Percentiles rank a stretch among this genome's conserved stretches.
Evolutionary conservation across 2,329 filamentous ascomycete species (phyloP).

Genomic region (Beauveria bassiana): DNA sequence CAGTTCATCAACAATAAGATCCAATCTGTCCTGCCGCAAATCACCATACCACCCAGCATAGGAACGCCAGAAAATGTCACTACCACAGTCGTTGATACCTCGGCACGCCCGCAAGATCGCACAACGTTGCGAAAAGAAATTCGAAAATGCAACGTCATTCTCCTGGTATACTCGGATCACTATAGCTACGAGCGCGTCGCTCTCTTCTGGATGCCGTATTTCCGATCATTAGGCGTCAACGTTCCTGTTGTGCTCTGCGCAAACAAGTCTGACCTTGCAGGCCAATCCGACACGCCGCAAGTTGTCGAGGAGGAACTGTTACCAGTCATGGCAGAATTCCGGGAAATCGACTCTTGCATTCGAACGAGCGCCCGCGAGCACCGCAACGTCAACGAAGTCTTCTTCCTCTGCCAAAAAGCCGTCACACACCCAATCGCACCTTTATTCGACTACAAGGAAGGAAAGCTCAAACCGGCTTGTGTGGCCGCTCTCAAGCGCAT

Average conservation of each 20-base stretch:
- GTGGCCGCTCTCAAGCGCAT: constrained; percentile 80
- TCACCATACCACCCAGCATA: constrained; percentile 88
- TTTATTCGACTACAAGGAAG: constrained; percentile 93
- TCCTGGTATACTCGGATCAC: constrained; percentile 95
- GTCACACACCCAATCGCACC: constrained; percentile 96
- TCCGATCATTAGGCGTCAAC: constrained; percentile 95
- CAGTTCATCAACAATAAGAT: constrained; percentile 95
- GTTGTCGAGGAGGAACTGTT: constrained; percentile 96
- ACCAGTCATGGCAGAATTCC: constrained; percentile 96
- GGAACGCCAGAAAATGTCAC: constrained; percentile 95
- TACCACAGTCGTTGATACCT: constrained; percentile 96
- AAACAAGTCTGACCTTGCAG: constrained; percentile 88
- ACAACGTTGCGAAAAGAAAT: constrained; percentile 88
- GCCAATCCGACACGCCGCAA: constrained; percentile 68
- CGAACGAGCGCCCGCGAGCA: constrained; percentile 87
- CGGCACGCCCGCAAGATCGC: constrained; percentile 86
- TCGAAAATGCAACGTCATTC: constrained; percentile 91
- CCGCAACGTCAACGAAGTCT: constrained; percentile 90
- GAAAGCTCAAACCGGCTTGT: constrained; percentile 77
- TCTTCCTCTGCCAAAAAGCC: constrained; percentile 96
- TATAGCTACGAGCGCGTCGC: constrained; percentile 98
- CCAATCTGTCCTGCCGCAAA: constrained; percentile 85
- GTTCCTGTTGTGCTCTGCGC: constrained; percentile 94
- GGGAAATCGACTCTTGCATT: constrained; percentile 97
- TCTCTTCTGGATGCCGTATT: constrained; percentile 97